These are phyloP conservation scores for Leishmania tropica DNA, from an alignment of 208 protist species.

Conservation along the genomic window DNA sequence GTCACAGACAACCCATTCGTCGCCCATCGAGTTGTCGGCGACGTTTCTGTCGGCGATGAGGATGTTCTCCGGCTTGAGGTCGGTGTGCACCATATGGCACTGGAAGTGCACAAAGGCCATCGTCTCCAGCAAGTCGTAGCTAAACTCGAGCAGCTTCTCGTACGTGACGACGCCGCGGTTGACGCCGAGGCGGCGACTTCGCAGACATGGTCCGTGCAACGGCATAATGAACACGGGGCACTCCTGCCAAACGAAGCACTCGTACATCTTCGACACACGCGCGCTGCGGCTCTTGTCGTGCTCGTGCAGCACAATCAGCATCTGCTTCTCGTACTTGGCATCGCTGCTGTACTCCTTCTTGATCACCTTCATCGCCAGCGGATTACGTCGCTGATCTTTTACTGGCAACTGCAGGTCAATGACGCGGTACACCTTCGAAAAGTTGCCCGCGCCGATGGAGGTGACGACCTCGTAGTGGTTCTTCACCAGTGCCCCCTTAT, in stretches of 20 bases:
- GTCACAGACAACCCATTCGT: conserved; percentile 82
- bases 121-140: conserved; percentile 77
- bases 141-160: conserved; percentile 53
- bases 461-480: conserved; percentile 64
- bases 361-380: conserved; percentile 83
- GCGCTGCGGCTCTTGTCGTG: conserved; percentile 44
- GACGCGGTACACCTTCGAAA: conserved; percentile 83
- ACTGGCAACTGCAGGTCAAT: conserved; percentile 31
- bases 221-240: conserved; percentile 85
- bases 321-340: conserved; percentile 78
- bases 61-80: conserved; percentile 98
- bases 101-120: conserved; percentile 81
- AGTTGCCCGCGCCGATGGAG: conserved; percentile 81
- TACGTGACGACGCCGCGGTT: conserved; percentile 59
- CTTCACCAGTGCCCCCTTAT: conserved; percentile 57
- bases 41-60: conserved; percentile 74
- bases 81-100: conserved; percentile 95
- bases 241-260: conserved; percentile 76
- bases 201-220: conserved; percentile 76
- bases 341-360: conserved; percentile 82
- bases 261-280: conserved; percentile 66
- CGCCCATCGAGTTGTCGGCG: conserved; percentile 48
- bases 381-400: conserved; percentile 18
- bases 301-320: conserved; percentile 62
- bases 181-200: conserved; percentile 68